phyloP scores from a whole-genome alignment of 805 yeast genomes.

The Pichia gijzeniarum region DNA sequence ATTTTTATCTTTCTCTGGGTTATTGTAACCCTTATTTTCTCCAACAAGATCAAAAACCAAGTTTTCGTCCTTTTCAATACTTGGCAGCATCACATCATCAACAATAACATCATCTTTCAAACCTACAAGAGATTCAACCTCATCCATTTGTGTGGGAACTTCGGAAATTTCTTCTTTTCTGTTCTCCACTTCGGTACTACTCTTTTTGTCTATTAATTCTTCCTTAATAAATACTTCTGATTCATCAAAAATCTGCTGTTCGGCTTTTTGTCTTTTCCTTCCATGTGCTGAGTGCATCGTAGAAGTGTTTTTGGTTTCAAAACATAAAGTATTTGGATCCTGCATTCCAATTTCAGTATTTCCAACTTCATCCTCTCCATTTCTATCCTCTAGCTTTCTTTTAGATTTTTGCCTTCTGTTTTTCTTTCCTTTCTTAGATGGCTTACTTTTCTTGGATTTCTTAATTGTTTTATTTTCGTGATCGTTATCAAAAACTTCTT shows the following conservation, averaged over 20 bases:
- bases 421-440: conserved; percentile 1
- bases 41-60: too few relatives aligned
- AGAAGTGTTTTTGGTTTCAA: too few relatives aligned
- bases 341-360: neutral
- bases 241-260: too few relatives aligned
- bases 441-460: neutral
- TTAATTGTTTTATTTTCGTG: neutral
- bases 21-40: too few relatives aligned
- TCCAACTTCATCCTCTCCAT: conserved; percentile 13
- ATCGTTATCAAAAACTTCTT: neutral
- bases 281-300: too few relatives aligned
- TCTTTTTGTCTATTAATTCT: neutral
- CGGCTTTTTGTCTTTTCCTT: neutral
- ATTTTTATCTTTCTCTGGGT: neutral
- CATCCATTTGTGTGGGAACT: conserved; percentile 12
- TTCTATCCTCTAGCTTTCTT: neutral
- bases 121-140: neutral
- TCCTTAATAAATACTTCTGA: neutral
- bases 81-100: neutral
- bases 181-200: neutral
- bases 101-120: neutral
- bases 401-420: neutral
- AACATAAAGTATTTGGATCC: too few relatives aligned
- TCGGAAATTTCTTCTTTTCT: conserved; percentile 9
- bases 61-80: too few relatives aligned